Evolutionary conservation across 2,329 filamentous ascomycete species (phyloP).

Genomic region (Curvularia sp.): DNA sequence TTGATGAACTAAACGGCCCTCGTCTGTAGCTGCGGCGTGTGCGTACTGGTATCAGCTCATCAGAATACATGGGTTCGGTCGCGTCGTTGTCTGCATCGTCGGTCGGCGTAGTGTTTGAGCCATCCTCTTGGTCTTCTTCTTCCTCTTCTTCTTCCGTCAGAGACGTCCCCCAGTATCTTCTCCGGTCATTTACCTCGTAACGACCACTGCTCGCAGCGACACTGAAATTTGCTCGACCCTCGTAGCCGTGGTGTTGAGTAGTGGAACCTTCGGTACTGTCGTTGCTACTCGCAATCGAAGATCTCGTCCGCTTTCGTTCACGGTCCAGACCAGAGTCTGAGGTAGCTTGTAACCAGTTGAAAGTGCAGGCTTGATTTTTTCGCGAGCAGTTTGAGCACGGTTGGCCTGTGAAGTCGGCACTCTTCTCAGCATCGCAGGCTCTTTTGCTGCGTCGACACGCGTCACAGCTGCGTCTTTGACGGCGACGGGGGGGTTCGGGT

Average conservation of each 20-base stretch:
- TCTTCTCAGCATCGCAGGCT: conserved; percentile 52
- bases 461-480: conserved; percentile 51
- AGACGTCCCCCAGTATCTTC: background rate
- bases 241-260: conserved; percentile 11
- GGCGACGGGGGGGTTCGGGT: conserved; percentile 9
- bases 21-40: background rate
- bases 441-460: conserved; percentile 56
- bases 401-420: conserved; percentile 32
- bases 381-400: conserved; percentile 53
- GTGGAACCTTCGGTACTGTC: background rate
- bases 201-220: background rate
- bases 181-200: background rate
- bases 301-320: conserved; percentile 13
- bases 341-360: conserved; percentile 51
- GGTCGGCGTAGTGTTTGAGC: background rate
- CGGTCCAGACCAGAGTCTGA: conserved; percentile 6
- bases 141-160: background rate
- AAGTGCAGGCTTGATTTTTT: conserved; percentile 55
- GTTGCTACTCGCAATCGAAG: conserved; percentile 11
- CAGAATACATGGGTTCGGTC: background rate
- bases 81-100: conserved; percentile 1
- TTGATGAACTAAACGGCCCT: background rate
- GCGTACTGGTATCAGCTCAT: background rate
- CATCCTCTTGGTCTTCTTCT: background rate
- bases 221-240: background rate